Evolutionary conservation across 148 eudicot genomes (phyloP).

Genomic region (Oxyria digyna): DNA sequence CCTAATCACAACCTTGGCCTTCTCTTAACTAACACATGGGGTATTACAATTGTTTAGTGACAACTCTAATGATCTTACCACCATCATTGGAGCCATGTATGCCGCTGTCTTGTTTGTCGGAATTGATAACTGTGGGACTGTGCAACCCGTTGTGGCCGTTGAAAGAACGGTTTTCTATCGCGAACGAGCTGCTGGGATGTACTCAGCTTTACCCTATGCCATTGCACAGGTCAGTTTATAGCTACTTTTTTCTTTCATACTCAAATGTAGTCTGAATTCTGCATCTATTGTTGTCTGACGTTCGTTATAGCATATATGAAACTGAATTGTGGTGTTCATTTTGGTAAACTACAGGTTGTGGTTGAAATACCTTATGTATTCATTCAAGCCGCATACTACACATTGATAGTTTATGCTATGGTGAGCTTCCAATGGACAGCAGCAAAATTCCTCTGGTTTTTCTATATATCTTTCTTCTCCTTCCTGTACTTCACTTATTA

Average conservation of each 20-base stretch:
- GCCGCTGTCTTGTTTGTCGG: constrained; percentile 64
- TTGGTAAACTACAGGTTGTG: constrained; percentile 60
- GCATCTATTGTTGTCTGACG: too few species aligned
- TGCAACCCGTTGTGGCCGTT: constrained; percentile 64
- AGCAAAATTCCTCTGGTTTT: constrained; percentile 84
- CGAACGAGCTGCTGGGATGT: constrained; percentile 91
- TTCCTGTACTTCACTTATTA: constrained; percentile 92
- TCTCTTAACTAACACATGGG: too few species aligned
- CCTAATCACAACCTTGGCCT: too few species aligned
- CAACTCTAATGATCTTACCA: constrained; percentile 38
- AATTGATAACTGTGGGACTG: constrained; percentile 57
- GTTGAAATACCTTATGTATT: constrained; percentile 78
- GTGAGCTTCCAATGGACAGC: constrained; percentile 79
- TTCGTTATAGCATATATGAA: too few species aligned
- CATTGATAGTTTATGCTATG: constrained; percentile 82
- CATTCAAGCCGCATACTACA: constrained; percentile 46
- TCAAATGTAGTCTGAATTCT: too few species aligned
- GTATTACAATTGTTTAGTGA: constrained; percentile 19
- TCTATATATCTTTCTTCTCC: constrained; percentile 63
- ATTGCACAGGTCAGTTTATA: constrained; percentile 50
- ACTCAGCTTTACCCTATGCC: constrained; percentile 85
- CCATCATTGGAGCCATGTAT: constrained; percentile 77
- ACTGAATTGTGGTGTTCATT: too few species aligned
- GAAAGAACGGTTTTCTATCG: constrained; percentile 79
- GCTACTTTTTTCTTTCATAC: not conserved